Percentiles rank a stretch among this genome's conserved stretches.
Conservation (phyloP, 2,329 filamentous ascomycete genomes). For the Chaetomium sp. region DNA sequence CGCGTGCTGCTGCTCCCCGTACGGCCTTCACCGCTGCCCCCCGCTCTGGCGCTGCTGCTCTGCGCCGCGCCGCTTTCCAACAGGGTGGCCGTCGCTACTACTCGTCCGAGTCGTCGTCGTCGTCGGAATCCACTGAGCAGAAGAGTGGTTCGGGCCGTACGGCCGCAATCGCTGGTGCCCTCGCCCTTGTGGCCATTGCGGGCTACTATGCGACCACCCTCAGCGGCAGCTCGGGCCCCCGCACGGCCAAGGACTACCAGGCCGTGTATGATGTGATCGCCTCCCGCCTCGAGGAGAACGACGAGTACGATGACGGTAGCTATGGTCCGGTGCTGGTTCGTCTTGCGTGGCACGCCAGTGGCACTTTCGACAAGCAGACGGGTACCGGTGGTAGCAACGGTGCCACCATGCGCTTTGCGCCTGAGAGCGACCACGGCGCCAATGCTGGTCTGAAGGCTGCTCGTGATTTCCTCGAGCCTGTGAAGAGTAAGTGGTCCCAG, state of each 20-base stretch:
- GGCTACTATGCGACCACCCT: slow-evolving; percentile 58
- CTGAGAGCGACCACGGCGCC: slow-evolving; percentile 84
- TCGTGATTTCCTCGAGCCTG: slow-evolving; percentile 85
- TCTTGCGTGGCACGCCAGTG: slow-evolving; percentile 89
- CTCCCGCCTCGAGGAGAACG: slow-evolving; percentile 71
- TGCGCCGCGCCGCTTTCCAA: slow-evolving; percentile 63
- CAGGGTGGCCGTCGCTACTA: slow-evolving; percentile 72
- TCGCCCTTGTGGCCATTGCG: slow-evolving; percentile 54
- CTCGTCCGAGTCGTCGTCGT: slow-evolving; percentile 51
- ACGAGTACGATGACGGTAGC: slow-evolving; percentile 94
- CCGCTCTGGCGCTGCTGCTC: slow-evolving; percentile 53
- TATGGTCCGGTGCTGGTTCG: slow-evolving; percentile 88
- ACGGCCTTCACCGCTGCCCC: slow-evolving; percentile 50
- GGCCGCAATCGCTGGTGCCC: slow-evolving; percentile 53
- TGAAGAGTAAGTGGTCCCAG: slow-evolving; percentile 58
- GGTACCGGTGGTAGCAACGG: slow-evolving; percentile 91
- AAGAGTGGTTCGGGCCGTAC: slow-evolving; percentile 43
- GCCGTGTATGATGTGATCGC: slow-evolving; percentile 89
- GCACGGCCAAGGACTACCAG: slow-evolving; percentile 85
- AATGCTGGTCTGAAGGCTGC: slow-evolving; percentile 85
- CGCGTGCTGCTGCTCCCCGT: slow-evolving; percentile 19
- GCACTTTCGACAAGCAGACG: slow-evolving; percentile 85
- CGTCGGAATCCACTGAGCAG: slow-evolving; percentile 28
- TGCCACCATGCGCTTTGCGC: slow-evolving; percentile 91
- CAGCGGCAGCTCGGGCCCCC: slow-evolving; percentile 53